A percentile compares a stretch with the other conserved stretches of the same genome.
These are phyloP conservation scores for Aureobasidium melanogenum DNA, from an alignment of 2,329 filamentous ascomycete genomes.

Conservation along the genomic window DNA sequence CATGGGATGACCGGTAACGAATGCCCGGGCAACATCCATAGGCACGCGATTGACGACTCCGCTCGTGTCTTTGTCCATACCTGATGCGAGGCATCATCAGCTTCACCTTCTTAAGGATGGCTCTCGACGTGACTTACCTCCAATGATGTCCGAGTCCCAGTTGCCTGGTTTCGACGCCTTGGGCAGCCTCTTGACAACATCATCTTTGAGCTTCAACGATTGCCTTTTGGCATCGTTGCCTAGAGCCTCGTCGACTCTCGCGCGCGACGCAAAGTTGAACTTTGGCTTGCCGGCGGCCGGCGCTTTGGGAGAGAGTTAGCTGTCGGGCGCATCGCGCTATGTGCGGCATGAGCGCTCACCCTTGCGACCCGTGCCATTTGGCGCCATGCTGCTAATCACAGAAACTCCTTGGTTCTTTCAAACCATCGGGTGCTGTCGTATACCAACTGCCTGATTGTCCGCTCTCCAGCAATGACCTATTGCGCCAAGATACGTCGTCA, in stretches of 20 bases:
- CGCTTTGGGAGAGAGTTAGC: conserved; percentile 8
- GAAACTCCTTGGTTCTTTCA: not conserved
- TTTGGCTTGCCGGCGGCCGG: conserved; percentile 9
- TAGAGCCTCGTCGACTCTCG: conserved; percentile 5
- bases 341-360: conserved; percentile 3
- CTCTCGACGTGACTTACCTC: conserved; percentile 13
- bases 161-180: conserved; percentile 25
- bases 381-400: conserved; percentile 13
- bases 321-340: not conserved
- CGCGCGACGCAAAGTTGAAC: conserved; percentile 13
- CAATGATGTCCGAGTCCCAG: conserved; percentile 24
- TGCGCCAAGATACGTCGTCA: conserved; percentile 6
- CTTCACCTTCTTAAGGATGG: too few relatives aligned
- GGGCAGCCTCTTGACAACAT: conserved; percentile 22
- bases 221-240: not conserved
- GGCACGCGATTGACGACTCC: conserved; percentile 53
- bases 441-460: not conserved
- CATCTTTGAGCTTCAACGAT: conserved; percentile 17
- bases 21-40: conserved; percentile 66
- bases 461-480: not conserved
- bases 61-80: conserved; percentile 11
- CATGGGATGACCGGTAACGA: conserved; percentile 71
- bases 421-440: conserved; percentile 6
- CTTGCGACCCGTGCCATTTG: conserved; percentile 16
- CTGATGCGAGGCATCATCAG: not conserved